Evolutionary conservation across 768 basidiomycete species (phyloP), one percentile per base, ranked within the genome.

Genomic region (Sistotremastrum niveocremeum): DNA sequence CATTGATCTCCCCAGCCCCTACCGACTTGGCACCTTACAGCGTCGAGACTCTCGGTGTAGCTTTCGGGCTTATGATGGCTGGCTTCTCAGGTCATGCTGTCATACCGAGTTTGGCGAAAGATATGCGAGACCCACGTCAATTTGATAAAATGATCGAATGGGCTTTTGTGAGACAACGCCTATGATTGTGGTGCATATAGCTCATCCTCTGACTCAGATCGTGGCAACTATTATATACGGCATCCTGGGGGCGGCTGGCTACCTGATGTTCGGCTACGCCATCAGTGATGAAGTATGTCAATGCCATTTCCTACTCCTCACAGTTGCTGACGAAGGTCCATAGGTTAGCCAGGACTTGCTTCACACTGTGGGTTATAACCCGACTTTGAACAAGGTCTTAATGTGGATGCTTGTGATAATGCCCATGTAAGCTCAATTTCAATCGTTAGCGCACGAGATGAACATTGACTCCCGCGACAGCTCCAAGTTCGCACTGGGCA

Each of bases 71-170:
- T 50, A 79, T 97, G 56, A 89, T 98, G 79, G 85, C 87, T 6
- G 89, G 91, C 10, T 93, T 94, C 55, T 79, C 88, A 3, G 91
- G 91, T 2, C 94, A 98, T 58, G 82, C 88, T 9, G 83, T 93
- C 31, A 83, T 98, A 42, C 93, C 93, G 12, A 86, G 84, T 20
- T 62, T 98, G 10, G 89, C 84, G 4, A 73, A 79, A 55, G 93
- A 98, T 61, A 95, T 97, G 93, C 59, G 62, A 20, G 77, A 90
- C 52, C 91, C 91, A 5, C 68, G 70, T 30, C 70, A 79, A 51
- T 97, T 93, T 60, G 74, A 84, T 59, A 62, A 60, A 44, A 88
- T 91, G 77, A 82, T 86, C 50, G 79, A 90, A 57, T 74, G 76
- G 60, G 86, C 93, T 34, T 98, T 93, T 59, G 82, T 86, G 54